These are phyloP conservation scores for Spergularia bocconei DNA, from an alignment of 148 eudicot genomes.

Conservation along the genomic window DNA sequence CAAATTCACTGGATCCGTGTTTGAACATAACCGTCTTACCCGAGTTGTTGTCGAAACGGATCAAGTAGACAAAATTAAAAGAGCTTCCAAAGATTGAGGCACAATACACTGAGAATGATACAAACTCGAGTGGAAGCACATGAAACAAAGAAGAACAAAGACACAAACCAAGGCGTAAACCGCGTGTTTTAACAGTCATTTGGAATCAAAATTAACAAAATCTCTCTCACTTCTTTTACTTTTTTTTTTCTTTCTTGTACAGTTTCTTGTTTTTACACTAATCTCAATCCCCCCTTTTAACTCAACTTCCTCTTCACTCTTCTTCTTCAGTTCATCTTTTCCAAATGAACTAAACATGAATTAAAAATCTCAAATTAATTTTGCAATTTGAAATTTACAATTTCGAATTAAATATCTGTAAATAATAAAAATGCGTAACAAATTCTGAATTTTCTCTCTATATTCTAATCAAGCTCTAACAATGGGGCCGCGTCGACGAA, in stretches of 20 bases:
- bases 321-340: not conserved
- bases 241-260: no score
- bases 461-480: not conserved
- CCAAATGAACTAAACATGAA: not conserved
- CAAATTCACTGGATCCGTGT: no score
- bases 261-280: no score
- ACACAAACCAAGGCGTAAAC: not conserved
- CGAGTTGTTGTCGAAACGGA: no score
- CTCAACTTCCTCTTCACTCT: not conserved
- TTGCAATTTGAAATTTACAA: not conserved
- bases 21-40: no score
- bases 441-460: not conserved
- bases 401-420: not conserved
- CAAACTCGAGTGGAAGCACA: not conserved
- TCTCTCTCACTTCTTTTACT: not conserved
- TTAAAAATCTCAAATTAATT: not conserved
- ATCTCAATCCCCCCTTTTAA: not conserved
- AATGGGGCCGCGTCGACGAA: constrained; percentile 24
- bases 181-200: constrained; percentile 1
- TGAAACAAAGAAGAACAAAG: not conserved
- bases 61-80: not conserved
- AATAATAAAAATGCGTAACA: not conserved
- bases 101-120: not conserved
- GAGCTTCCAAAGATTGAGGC: not conserved
- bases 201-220: not conserved